Conservation (phyloP, 352 stramenopile genomes). For the Blastocystis sp. region DNA sequence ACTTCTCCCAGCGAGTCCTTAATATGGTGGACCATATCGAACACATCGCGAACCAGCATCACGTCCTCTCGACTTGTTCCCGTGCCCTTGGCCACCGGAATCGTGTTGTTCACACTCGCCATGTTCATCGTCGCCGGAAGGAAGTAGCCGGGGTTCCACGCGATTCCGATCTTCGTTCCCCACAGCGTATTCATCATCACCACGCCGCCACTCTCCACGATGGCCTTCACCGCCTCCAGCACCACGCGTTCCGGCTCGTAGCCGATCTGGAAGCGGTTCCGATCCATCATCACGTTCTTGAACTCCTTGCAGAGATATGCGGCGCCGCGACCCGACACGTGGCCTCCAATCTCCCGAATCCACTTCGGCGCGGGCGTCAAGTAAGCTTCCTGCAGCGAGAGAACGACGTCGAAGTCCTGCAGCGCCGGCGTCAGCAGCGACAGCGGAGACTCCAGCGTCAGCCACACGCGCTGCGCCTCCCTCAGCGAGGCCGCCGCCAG, state of each 20-base stretch:
- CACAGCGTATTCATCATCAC: slow-evolving; percentile 39
- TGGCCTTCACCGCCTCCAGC: not conserved
- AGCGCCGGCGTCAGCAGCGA: not conserved
- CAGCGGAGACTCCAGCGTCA: not conserved
- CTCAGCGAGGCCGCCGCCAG: not conserved
- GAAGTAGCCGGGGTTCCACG: slow-evolving; percentile 42
- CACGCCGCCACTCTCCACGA: not conserved
- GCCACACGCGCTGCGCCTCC: not conserved
- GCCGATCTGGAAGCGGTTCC: not conserved
- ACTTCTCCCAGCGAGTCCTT: not conserved
- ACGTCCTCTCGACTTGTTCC: not conserved
- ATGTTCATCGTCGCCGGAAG: slow-evolving; percentile 6
- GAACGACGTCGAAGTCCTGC: slow-evolving; percentile 16
- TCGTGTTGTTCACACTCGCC: not conserved
- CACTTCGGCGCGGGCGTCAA: not conserved
- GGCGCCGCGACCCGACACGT: not conserved
- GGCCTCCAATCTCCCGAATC: not conserved
- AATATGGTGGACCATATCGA: slow-evolving; percentile 10
- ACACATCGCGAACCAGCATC: slow-evolving; percentile 10
- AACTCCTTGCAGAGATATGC: not conserved
- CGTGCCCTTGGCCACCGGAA: not conserved
- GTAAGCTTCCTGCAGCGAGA: not conserved
- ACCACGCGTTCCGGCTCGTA: not conserved
- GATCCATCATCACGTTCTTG: slow-evolving; percentile 46
- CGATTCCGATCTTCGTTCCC: slow-evolving; percentile 15